These are phyloP conservation scores for Cercophora scortea DNA, from an alignment of 495 filamentous ascomycete species.

Conservation along the genomic window DNA sequence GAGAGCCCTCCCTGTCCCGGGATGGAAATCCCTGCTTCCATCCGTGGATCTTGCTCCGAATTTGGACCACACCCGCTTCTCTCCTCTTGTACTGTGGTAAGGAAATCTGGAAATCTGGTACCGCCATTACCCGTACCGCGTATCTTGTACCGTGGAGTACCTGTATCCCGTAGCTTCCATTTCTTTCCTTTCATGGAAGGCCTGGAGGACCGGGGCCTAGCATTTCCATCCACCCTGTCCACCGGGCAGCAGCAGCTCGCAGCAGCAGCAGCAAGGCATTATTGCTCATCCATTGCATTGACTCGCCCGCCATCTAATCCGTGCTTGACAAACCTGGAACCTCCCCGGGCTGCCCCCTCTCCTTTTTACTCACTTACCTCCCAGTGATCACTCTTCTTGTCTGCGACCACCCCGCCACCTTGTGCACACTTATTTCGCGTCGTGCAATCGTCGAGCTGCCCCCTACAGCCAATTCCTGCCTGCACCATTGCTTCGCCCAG, in stretches of 20 bases:
- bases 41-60: no score
- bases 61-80: no score
- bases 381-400: not conserved
- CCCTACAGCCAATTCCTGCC: not conserved
- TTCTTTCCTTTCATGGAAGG: not conserved
- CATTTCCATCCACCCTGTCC: not conserved
- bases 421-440: not conserved
- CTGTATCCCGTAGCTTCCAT: no score
- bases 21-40: no score
- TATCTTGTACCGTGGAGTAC: no score
- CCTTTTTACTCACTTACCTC: not conserved
- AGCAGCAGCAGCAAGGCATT: no score
- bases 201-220: not conserved
- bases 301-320: not conserved
- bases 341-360: not conserved
- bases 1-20: no score
- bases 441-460: not conserved
- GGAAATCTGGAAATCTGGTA: no score
- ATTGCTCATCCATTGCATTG: not conserved
- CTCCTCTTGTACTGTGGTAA: no score
- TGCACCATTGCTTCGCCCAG: no score
- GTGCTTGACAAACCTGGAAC: not conserved
- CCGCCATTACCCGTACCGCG: no score
- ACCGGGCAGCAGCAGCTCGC: not conserved
- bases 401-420: not conserved